phyloP scores from a whole-genome alignment of 164 flowering plant genomes.

The Akebia trifoliata region DNA sequence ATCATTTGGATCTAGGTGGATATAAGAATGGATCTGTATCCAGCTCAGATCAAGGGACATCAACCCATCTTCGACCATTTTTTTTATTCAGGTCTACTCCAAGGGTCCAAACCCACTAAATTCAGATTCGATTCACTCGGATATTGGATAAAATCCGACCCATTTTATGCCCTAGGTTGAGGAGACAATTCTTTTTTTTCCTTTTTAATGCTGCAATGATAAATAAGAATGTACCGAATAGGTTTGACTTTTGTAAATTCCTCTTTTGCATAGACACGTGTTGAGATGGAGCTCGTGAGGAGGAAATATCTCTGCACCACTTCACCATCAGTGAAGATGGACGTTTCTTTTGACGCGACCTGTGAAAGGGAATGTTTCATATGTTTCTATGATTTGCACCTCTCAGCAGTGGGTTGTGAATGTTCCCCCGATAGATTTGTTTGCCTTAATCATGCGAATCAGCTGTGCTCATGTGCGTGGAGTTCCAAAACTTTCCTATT shows the following conservation, averaged over 20 bases:
- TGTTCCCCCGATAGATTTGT: conserved; percentile 63
- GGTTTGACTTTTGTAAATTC: not conserved
- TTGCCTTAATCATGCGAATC: conserved; percentile 63
- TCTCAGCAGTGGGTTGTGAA: conserved; percentile 61
- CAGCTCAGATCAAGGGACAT: too few species aligned
- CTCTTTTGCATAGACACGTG: conserved; percentile 44
- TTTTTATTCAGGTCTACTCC: too few species aligned
- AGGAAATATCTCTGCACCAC: conserved; percentile 46
- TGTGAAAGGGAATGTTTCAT: conserved; percentile 53
- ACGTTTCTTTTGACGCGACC: conserved; percentile 37
- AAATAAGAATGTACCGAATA: conserved; percentile 1
- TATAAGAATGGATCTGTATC: too few species aligned
- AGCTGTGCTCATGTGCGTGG: conserved; percentile 69
- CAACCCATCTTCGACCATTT: too few species aligned
- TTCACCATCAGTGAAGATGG: conserved; percentile 44
- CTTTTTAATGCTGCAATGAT: not conserved
- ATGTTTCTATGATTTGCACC: conserved; percentile 62
- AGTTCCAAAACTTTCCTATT: conserved; percentile 40
- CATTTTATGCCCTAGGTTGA: too few species aligned
- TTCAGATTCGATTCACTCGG: too few species aligned
- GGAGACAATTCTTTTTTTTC: too few species aligned
- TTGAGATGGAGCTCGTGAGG: conserved; percentile 38
- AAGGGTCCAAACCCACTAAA: too few species aligned
- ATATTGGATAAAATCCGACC: too few species aligned
- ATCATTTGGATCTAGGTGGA: too few species aligned